Percentiles rank a stretch among this genome's conserved stretches.
Conservation (phyloP, 164 flowering plant genomes). For the Aristolochia californica region DNA sequence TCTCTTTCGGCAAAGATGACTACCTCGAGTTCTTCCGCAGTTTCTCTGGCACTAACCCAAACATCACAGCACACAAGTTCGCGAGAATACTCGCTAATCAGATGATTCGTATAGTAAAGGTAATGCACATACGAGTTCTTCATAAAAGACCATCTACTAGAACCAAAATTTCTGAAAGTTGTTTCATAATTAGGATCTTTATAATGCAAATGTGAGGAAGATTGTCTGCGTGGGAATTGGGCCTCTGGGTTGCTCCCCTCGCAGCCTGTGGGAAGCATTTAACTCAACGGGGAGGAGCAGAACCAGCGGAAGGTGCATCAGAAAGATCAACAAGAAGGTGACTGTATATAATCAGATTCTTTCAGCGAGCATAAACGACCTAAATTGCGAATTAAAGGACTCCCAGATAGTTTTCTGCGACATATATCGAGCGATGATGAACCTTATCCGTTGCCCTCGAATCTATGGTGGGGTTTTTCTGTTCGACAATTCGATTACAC, state of each 20-base stretch:
- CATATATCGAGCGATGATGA: constrained; percentile 45
- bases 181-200: constrained; percentile 20
- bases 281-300: constrained; percentile 6
- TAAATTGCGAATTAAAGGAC: constrained; percentile 26
- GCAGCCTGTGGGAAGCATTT: constrained; percentile 17
- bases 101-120: constrained; percentile 25
- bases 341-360: constrained; percentile 39
- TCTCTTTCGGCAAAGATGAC: constrained; percentile 71
- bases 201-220: constrained; percentile 38
- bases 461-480: constrained; percentile 29
- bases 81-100: constrained; percentile 36
- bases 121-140: too few relatives aligned
- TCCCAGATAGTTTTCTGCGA: constrained; percentile 52
- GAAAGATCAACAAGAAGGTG: constrained; percentile 32
- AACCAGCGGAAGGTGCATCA: constrained; percentile 22
- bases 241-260: constrained; percentile 66
- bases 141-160: too few relatives aligned
- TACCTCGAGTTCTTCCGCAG: constrained; percentile 29
- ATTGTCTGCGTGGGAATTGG: constrained; percentile 42
- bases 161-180: not conserved
- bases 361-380: constrained; percentile 22
- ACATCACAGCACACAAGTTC: constrained; percentile 17
- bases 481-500: not conserved
- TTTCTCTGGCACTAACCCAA: constrained; percentile 10
- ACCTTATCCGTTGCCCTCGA: constrained; percentile 33